Percentiles rank a stretch among this genome's conserved stretches.
These are phyloP conservation scores for Aspergillus egyptiacus DNA, from an alignment of 495 filamentous ascomycete species.

Conservation along the genomic window DNA sequence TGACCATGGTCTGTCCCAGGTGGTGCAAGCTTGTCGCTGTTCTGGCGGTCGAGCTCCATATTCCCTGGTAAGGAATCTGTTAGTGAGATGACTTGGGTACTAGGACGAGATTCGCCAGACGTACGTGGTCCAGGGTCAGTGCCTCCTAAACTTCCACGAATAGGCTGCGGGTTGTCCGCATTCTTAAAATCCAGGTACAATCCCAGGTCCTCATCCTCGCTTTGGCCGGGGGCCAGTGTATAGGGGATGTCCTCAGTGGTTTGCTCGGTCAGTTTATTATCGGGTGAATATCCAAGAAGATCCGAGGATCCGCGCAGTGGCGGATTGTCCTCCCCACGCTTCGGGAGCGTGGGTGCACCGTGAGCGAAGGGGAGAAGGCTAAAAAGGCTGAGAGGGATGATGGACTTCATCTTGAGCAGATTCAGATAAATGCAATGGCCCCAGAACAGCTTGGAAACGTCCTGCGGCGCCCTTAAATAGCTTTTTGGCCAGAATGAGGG, in stretches of 20 bases:
- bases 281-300: slow-evolving; percentile 34
- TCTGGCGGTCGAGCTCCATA: slow-evolving; percentile 54
- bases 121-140: slow-evolving; percentile 59
- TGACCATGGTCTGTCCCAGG: slow-evolving; percentile 58
- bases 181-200: slow-evolving; percentile 58
- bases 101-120: too few relatives aligned
- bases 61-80: slow-evolving; percentile 39
- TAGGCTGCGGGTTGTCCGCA: slow-evolving; percentile 60
- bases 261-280: slow-evolving; percentile 27
- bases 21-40: slow-evolving; percentile 61
- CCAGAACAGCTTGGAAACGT: too few relatives aligned
- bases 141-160: slow-evolving; percentile 52
- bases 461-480: neutral
- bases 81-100: too few relatives aligned
- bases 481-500: too few relatives aligned
- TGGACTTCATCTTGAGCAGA: slow-evolving; percentile 19
- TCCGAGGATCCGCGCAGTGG: slow-evolving; percentile 28
- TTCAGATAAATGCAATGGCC: too few relatives aligned
- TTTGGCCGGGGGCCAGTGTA: slow-evolving; percentile 49
- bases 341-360: slow-evolving; percentile 17
- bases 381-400: slow-evolving; percentile 4
- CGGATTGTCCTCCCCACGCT: slow-evolving; percentile 15
- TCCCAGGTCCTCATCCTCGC: slow-evolving; percentile 50
- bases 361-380: slow-evolving; percentile 8
- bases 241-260: slow-evolving; percentile 34